Base-by-base conservation (phyloP, 768 basidiomycete species). In the Tephrocybe rancida region DNA sequence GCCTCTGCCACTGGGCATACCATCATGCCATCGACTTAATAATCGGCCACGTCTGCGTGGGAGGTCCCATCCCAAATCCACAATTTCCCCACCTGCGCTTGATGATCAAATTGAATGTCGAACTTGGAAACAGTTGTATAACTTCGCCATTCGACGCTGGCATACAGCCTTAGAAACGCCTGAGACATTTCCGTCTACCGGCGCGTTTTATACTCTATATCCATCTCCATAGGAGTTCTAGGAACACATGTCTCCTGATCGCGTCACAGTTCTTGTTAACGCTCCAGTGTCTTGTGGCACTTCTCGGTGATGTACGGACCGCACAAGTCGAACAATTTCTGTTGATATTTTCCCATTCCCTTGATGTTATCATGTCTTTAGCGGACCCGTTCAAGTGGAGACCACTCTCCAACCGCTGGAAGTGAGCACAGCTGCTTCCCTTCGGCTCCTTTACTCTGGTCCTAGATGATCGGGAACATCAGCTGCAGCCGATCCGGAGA, bases 181-280 rank as follows among this genome's bases (percentile, higher is more conserved):
- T 22, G 24, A 27, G 34, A 48, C 37, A 29, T 25, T 35, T 32
- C n/a, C 18, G 13, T 27, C 35, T 47, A 52, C 18, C 39, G 11
- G 41, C 34, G 24, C 38, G 42, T 41, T 25, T 19, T 43, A 32
- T 38, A 19, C 18, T n/a, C 25, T 27, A 22, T 39, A 16, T 24
- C 13, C 26, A 45, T 25, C 14, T 19, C 32, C 22, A 43, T 34
- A 42, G 48, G 30, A 57, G 30, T 24, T 50, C 30, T 8, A 35
- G 22, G 46, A 29, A 49, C 14, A 5, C 26, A n/a, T 29, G 42
- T 18, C 10, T 19, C 50, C 50, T 50, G 57, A 55, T 58, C 50
- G 50, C 38, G 11, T 55, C 54, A 54, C 37, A 41, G 16, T 48
- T 18, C n/a, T 27, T 6, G 3, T 21, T 10, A 13, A n/a, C 11